Base-by-base conservation (phyloP, 345 rosid genomes). In the Lumnitzera littorea region DNA sequence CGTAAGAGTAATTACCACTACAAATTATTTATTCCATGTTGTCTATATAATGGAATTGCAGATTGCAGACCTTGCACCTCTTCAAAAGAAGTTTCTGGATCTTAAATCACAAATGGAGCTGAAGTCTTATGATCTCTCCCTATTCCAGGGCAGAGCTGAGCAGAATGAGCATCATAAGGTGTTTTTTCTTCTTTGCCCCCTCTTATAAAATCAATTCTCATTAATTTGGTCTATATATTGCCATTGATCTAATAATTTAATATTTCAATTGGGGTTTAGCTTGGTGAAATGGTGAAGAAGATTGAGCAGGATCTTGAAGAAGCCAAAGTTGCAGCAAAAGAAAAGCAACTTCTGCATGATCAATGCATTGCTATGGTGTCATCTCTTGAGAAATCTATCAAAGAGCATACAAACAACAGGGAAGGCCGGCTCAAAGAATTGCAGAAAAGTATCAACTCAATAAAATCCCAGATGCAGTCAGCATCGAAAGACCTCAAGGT, bases 111-210 rank as follows among this genome's bases (percentile, higher is more conserved):
- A 88, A 79, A 56, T 94, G 68, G 97, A 94, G 71, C 87, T 94
- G 36, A 88, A 90, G 68, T 78, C 71, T 50, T 91, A 94, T 75
- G 97, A 94, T 54, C 83, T 94, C 60, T 88, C 96, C 62, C 73
- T 94, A 61, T 94, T 94, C 70, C 78, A 90, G 64, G 83, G 82
- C 72, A 83, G 96, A 69, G 96, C 92, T 55, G 92, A 94, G 79
- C 94, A 94, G 76, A 94, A 94, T 78, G 97, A 88, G 78, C 96
- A 88, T 74, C 97, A 90, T 63, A 90, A 90, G 99, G 99, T 94
- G 72, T 68, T 20, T 50, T 41, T 66, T 59, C 53, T 58, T 47
- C 56, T 62, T 60, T 61, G 23, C 59, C n/a, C 3, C 1, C 47
- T 20, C 20, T 27, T 53, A 61, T 13, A 54, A 24, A 51, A 24